Evolutionary conservation across 345 rosid genomes (phyloP).

Genomic region (Hibiscus mutabilis): DNA sequence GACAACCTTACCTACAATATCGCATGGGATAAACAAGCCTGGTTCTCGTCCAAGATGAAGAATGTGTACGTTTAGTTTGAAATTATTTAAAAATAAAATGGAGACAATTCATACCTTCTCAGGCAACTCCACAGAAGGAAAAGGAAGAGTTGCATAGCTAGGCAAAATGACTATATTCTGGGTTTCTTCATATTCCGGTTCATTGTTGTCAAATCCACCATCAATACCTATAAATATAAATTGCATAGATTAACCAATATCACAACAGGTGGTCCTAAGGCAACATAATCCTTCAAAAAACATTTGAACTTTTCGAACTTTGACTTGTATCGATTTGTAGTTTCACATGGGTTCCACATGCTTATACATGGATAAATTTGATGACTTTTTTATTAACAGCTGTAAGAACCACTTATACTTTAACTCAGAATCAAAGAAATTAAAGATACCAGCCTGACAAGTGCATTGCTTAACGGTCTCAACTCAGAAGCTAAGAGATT

Average conservation of each 20-base stretch:
- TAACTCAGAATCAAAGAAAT: neutral
- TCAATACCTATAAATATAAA: constrained; percentile 59
- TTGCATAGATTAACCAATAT: neutral
- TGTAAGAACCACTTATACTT: neutral
- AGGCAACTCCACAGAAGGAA: constrained; percentile 92
- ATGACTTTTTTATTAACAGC: neutral
- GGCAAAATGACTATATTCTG: constrained; percentile 72
- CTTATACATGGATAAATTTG: neutral
- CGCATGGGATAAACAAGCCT: neutral
- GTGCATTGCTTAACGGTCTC: neutral
- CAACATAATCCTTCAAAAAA: neutral
- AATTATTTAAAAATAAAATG: neutral
- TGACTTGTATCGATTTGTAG: neutral
- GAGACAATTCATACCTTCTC: constrained; percentile 68
- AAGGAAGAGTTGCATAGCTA: constrained; percentile 56
- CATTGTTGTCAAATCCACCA: constrained; percentile 91
- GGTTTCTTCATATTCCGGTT: constrained; percentile 73
- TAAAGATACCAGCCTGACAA: neutral
- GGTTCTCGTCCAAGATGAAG: constrained; percentile 2
- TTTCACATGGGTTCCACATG: neutral
- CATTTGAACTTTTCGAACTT: neutral
- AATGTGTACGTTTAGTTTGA: neutral
- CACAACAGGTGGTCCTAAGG: neutral
- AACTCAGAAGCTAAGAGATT: neutral
- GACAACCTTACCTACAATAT: constrained; percentile 73